These are phyloP conservation scores for Termitomyces sp. DNA, from an alignment of 768 basidiomycete genomes.

Conservation along the genomic window DNA sequence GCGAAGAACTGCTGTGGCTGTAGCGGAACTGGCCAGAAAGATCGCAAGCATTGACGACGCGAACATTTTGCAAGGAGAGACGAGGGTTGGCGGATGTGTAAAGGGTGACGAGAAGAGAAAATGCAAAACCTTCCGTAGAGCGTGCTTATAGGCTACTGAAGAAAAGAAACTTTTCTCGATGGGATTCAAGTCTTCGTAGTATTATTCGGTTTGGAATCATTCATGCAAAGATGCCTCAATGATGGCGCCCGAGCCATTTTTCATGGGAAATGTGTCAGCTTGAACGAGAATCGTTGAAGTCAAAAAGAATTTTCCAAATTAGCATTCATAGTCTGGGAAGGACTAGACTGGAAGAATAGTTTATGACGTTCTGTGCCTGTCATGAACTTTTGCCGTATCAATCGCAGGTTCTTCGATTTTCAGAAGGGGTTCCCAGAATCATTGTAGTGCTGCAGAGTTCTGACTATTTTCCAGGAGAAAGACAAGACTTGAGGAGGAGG, in stretches of 20 bases:
- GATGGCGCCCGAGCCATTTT: background rate
- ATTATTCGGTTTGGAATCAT: background rate
- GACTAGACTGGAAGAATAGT: background rate
- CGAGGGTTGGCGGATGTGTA: background rate
- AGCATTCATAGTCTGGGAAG: background rate
- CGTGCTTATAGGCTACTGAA: background rate
- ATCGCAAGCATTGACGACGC: background rate
- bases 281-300: background rate
- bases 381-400: background rate
- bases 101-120: background rate
- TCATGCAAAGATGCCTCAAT: background rate
- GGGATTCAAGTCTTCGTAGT: background rate
- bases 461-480: background rate
- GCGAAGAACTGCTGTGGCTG: constrained; percentile 9
- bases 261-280: background rate
- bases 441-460: background rate
- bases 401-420: background rate
- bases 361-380: background rate
- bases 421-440: background rate
- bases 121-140: background rate
- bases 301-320: background rate
- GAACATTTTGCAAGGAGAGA: background rate
- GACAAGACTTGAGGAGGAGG: no score
- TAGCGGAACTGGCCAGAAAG: background rate
- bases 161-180: background rate